phyloP scores from a whole-genome alignment of 2,329 filamentous ascomycete genomes.

The Phialemonium atrogriseum region DNA sequence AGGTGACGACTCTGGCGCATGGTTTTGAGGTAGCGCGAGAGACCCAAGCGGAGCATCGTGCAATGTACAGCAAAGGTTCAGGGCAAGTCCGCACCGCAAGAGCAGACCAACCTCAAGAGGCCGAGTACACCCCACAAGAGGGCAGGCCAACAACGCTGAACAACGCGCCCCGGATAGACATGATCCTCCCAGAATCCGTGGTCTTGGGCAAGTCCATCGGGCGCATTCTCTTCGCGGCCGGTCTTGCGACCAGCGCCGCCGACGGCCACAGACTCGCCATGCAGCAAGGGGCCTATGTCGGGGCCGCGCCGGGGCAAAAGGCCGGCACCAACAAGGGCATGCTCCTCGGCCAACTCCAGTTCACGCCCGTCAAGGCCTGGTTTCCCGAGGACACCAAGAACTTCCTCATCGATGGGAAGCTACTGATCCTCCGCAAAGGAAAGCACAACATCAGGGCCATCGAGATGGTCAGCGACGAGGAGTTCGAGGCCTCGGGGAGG shows the following conservation, averaged over 20 bases:
- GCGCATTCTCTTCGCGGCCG: conserved; percentile 50
- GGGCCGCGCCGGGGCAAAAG: conserved; percentile 36
- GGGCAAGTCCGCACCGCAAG: conserved; percentile 6
- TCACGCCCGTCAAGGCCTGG: conserved; percentile 54
- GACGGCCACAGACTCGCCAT: conserved; percentile 52
- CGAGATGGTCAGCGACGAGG: conserved; percentile 48
- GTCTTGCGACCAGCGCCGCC: conserved; percentile 45
- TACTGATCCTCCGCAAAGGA: conserved; percentile 54
- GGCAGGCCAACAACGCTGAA: conserved; percentile 23
- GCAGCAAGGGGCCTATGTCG: conserved; percentile 52
- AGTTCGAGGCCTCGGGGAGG: conserved; percentile 39
- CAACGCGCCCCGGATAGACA: conserved; percentile 42
- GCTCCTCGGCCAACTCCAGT: conserved; percentile 38
- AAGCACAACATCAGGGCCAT: conserved; percentile 57
- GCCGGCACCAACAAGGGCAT: conserved; percentile 13
- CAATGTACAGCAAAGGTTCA: conserved; percentile 33
- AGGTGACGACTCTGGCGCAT: conserved; percentile 76
- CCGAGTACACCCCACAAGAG: too few relatives aligned
- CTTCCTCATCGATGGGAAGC: conserved; percentile 50
- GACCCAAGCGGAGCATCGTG: conserved; percentile 47
- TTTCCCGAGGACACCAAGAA: conserved; percentile 47
- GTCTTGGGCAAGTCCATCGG: conserved; percentile 46
- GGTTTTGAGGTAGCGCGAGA: conserved; percentile 55
- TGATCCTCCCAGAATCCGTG: conserved; percentile 51
- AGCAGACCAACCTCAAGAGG: conserved; percentile 12